Evolutionary conservation across 768 basidiomycete genomes (phyloP), one percentile per base, ranked within the genome.

Genomic region (Royoungia palumana): DNA sequence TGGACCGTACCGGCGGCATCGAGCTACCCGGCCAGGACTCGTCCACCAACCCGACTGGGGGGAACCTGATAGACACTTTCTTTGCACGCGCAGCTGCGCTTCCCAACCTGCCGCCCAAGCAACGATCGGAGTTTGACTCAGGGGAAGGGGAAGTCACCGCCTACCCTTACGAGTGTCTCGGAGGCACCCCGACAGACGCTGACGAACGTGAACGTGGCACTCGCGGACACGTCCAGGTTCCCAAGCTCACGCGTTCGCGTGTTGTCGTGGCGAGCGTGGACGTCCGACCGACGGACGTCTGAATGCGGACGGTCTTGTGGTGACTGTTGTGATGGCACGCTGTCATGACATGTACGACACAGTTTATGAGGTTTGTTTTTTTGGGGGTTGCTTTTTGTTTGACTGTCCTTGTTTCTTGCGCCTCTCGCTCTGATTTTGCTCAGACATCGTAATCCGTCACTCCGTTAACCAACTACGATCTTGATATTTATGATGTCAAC

Each of bases 201-300:
- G 75, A 75, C 22, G 72, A 73, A 36, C 68, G 70, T 16, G 66
- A 71, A 5, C 56, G 14, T 16, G 16, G 32, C 14, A 69, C 74
- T n/a, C 77, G 76, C 52, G 77, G 76, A 13, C 65, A 73, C 16
- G 75, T 83, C 43, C 75, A 69, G 41, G 59, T 86, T 19, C 85
- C 87, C 20, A 85, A 82, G 63, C 68, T 88, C 47, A 77, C 82
- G 55, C 86, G 83, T 59, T 88, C 47, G 77, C 82, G 55, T 87
- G 83, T 59, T 86, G 84, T 62, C 79, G 76, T 2, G 83, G 85
- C 3, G 66, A 66, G 27, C 85, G 85, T 59, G 73, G 72, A 17
- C 85, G 85, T 62, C 76, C 82, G 4, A 62, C 63, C 20, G 78
- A 72, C 6, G 60, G 54, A 11, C 87, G 86, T 51, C 68, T n/a